phyloP scores from a whole-genome alignment of 2,329 filamentous ascomycete species.

The Madurella fahalii region DNA sequence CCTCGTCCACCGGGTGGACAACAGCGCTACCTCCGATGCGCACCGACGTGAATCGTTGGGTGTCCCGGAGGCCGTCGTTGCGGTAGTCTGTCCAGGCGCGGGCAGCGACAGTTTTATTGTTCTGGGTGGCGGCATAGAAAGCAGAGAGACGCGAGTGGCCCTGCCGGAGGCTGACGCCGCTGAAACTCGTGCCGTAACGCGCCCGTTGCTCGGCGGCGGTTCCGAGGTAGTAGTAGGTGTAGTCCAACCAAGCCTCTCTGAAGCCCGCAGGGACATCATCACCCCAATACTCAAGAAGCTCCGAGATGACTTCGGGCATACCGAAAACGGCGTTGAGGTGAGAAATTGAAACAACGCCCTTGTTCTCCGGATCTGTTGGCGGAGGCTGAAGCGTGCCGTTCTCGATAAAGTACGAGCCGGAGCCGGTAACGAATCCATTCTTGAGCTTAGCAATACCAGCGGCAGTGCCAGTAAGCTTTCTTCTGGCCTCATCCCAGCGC shows the following conservation, averaged over 20 bases:
- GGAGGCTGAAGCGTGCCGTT: slow-evolving; percentile 50
- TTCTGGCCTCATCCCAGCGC: slow-evolving; percentile 48
- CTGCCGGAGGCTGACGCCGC: slow-evolving; percentile 47
- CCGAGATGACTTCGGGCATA: slow-evolving; percentile 53
- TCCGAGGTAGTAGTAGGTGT: slow-evolving; percentile 56
- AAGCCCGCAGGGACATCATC: slow-evolving; percentile 46
- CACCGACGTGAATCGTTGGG: slow-evolving; percentile 35
- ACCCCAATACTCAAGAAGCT: slow-evolving; percentile 48
- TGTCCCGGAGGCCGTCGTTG: slow-evolving; percentile 42
- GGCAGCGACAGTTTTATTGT: slow-evolving; percentile 44
- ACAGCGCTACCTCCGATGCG: slow-evolving; percentile 41
- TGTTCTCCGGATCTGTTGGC: slow-evolving; percentile 48
- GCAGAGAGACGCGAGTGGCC: slow-evolving; percentile 57
- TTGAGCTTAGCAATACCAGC: slow-evolving; percentile 50
- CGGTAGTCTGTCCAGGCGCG: slow-evolving; percentile 51
- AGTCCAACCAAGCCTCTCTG: slow-evolving; percentile 54
- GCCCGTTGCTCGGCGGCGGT: slow-evolving; percentile 45
- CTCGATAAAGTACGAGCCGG: slow-evolving; percentile 47
- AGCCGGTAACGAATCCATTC: slow-evolving; percentile 57
- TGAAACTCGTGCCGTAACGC: slow-evolving; percentile 49
- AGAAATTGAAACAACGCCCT: slow-evolving; percentile 47
- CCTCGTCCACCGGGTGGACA: slow-evolving; percentile 49
- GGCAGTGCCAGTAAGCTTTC: slow-evolving; percentile 47
- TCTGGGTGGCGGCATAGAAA: slow-evolving; percentile 42
- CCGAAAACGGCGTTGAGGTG: slow-evolving; percentile 58